phyloP scores from a whole-genome alignment of 2,329 filamentous ascomycete species.

The Sporothrix globosa region DNA sequence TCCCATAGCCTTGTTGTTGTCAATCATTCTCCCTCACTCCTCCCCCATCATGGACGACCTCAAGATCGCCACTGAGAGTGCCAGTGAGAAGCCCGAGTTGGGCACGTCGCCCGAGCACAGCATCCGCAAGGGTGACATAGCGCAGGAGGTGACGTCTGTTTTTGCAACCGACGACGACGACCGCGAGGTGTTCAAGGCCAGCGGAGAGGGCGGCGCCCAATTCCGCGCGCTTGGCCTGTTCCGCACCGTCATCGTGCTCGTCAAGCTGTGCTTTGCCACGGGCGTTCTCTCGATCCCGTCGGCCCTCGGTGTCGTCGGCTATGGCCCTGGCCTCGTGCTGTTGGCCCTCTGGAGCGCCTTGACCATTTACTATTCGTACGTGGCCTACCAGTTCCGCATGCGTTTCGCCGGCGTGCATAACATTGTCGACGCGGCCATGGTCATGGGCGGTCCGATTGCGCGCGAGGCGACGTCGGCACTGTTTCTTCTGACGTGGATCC shows the following conservation, averaged over 20 bases:
- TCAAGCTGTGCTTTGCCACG: slow-evolving; percentile 51
- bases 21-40: background rate
- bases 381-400: slow-evolving; percentile 49
- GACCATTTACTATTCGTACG: slow-evolving; percentile 61
- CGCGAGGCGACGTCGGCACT: slow-evolving; percentile 49
- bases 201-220: slow-evolving; percentile 37
- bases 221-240: slow-evolving; percentile 53
- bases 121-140: slow-evolving; percentile 10
- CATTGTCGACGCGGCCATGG: slow-evolving; percentile 59
- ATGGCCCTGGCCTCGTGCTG: slow-evolving; percentile 26
- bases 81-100: slow-evolving; percentile 14
- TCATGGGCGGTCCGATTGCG: slow-evolving; percentile 56
- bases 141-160: background rate
- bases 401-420: slow-evolving; percentile 47
- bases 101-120: slow-evolving; percentile 12
- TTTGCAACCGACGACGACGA: slow-evolving; percentile 30
- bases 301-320: slow-evolving; percentile 75
- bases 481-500: slow-evolving; percentile 29
- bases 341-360: slow-evolving; percentile 76
- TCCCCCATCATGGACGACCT: slow-evolving; percentile 1
- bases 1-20: background rate
- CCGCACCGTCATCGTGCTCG: slow-evolving; percentile 52
- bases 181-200: slow-evolving; percentile 35
- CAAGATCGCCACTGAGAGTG: slow-evolving; percentile 20
- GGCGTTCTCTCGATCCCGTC: slow-evolving; percentile 64